These are phyloP conservation scores for Trichoderma brevicompactum DNA, from an alignment of 2,329 filamentous ascomycete species.

Conservation along the genomic window DNA sequence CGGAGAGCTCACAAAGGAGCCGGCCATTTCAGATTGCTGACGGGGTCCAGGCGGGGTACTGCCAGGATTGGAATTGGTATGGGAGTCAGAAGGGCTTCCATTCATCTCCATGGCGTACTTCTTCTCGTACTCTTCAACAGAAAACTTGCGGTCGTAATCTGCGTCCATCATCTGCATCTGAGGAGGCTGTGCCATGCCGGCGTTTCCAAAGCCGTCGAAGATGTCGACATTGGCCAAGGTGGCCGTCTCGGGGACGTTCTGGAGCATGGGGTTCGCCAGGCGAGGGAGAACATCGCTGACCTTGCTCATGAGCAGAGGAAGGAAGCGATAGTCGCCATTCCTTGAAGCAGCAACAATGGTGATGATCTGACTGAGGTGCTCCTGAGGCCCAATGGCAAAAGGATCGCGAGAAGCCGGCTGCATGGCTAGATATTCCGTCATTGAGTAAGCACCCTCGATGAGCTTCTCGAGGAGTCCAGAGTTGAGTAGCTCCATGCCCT, in stretches of 20 bases:
- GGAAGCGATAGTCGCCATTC: slow-evolving; percentile 75
- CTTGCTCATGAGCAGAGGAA: slow-evolving; percentile 77
- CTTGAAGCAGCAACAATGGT: slow-evolving; percentile 71
- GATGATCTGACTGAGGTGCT: slow-evolving; percentile 72
- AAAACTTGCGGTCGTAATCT: slow-evolving; percentile 54
- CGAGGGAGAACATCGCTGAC: slow-evolving; percentile 72
- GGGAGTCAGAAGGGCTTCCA: slow-evolving; percentile 43
- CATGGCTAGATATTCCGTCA: slow-evolving; percentile 73
- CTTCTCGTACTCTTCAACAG: slow-evolving; percentile 50
- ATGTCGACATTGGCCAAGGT: slow-evolving; percentile 62
- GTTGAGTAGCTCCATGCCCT: slow-evolving; percentile 75
- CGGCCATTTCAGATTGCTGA: slow-evolving; percentile 47
- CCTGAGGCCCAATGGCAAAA: slow-evolving; percentile 69
- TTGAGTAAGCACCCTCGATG: slow-evolving; percentile 73
- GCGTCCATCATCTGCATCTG: slow-evolving; percentile 51
- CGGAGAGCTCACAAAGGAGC: slow-evolving; percentile 59
- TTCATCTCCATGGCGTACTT: slow-evolving; percentile 45
- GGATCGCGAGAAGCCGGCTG: slow-evolving; percentile 63
- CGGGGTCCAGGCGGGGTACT: slow-evolving; percentile 39
- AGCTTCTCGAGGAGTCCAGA: slow-evolving; percentile 79
- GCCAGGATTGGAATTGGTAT: slow-evolving; percentile 38
- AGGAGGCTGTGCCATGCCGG: slow-evolving; percentile 60
- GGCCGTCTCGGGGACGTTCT: slow-evolving; percentile 60
- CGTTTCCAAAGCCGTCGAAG: slow-evolving; percentile 68
- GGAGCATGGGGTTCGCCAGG: slow-evolving; percentile 63